phyloP scores from a whole-genome alignment of 306 rosid species.

The Quillaja saponaria region DNA sequence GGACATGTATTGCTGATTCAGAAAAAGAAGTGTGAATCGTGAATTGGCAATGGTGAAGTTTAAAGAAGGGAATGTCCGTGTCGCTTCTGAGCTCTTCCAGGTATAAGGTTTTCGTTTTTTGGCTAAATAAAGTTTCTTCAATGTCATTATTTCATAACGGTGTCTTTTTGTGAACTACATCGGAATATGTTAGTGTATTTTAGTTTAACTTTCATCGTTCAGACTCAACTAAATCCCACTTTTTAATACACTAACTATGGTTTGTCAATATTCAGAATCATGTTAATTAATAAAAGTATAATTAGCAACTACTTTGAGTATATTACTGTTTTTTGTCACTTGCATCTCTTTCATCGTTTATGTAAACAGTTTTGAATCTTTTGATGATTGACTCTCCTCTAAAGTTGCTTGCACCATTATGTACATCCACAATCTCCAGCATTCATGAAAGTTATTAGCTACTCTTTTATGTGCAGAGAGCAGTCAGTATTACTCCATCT shows the following conservation, averaged over 20 bases:
- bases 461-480: slow-evolving; percentile 55
- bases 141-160: no score
- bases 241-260: neutral
- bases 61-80: slow-evolving; percentile 70
- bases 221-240: slow-evolving; percentile 10
- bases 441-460: slow-evolving; percentile 12
- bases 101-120: slow-evolving; percentile 29
- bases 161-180: no score
- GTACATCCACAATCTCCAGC: neutral
- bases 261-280: slow-evolving; percentile 1
- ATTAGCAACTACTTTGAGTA: slow-evolving; percentile 19
- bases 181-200: slow-evolving; percentile 3
- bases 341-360: no score
- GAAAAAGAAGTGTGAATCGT: slow-evolving; percentile 56
- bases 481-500: slow-evolving; percentile 71
- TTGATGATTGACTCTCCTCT: no score
- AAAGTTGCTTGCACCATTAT: no score
- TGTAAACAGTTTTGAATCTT: no score
- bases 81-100: slow-evolving; percentile 86
- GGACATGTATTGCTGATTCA: slow-evolving; percentile 20
- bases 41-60: slow-evolving; percentile 77
- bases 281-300: neutral
- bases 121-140: no score
- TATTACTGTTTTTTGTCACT: no score
- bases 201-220: neutral